phyloP scores from a whole-genome alignment of 78 protist species.

The Polysphondylium violaceum region DNA sequence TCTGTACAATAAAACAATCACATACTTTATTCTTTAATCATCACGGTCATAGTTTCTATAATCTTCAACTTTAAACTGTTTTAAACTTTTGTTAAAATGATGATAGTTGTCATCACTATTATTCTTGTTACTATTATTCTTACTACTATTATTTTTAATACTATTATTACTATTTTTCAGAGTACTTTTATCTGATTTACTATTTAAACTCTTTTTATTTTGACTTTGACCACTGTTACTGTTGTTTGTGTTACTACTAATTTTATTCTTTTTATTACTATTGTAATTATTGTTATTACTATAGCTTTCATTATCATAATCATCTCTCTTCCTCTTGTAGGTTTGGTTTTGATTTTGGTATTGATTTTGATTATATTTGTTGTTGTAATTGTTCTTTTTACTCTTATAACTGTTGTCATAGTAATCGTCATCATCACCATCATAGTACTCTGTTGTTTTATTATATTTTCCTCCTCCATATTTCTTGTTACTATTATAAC shows the following conservation, averaged over 20 bases:
- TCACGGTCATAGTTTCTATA: constrained; percentile 10
- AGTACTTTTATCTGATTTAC: background rate
- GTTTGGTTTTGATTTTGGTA: background rate
- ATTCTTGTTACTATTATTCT: background rate
- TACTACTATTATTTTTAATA: background rate
- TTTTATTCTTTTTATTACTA: constrained; percentile 10
- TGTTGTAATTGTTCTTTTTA: background rate
- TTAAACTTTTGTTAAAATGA: background rate
- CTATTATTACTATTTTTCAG: background rate
- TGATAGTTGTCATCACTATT: background rate
- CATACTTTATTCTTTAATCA: too few species aligned
- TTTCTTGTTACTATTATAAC: background rate
- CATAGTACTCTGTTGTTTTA: background rate
- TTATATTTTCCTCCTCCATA: background rate
- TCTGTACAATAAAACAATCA: too few species aligned
- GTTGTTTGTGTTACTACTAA: constrained; percentile 2
- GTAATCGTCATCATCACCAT: constrained; percentile 1
- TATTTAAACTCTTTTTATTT: constrained; percentile 21
- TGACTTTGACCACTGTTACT: background rate
- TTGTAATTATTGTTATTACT: background rate
- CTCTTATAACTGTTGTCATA: background rate
- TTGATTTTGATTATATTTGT: constrained; percentile 1
- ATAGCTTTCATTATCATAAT: background rate
- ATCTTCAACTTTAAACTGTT: background rate
- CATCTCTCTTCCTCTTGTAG: constrained; percentile 1